phyloP scores from a whole-genome alignment of 345 rosid species.

The Populus nigra region DNA sequence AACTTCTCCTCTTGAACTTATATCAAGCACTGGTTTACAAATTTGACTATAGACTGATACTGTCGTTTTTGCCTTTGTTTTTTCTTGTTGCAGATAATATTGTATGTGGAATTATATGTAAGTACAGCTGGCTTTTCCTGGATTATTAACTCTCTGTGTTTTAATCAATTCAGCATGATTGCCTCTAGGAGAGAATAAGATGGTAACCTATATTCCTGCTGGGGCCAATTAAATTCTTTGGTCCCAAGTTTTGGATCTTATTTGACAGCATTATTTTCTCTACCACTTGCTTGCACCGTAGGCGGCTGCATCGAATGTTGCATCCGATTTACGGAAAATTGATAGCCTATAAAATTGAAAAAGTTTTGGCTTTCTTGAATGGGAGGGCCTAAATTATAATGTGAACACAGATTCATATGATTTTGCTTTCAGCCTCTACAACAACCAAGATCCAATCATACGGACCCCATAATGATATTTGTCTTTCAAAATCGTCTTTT shows the following conservation, averaged over 20 bases:
- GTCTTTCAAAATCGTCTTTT: background rate
- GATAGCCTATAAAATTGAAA: background rate
- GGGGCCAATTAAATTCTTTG: background rate
- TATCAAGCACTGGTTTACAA: background rate
- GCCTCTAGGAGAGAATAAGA: background rate
- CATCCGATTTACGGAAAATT: background rate
- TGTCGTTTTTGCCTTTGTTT: background rate
- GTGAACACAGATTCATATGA: background rate
- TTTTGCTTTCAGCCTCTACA: background rate
- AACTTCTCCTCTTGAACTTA: background rate
- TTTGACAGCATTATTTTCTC: background rate
- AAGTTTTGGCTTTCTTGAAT: background rate
- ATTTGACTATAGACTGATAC: slow-evolving; percentile 3
- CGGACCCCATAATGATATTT: background rate
- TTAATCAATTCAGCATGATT: background rate
- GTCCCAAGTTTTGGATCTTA: background rate
- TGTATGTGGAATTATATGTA: slow-evolving; percentile 85
- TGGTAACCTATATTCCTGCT: background rate
- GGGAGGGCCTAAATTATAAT: background rate
- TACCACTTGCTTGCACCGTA: background rate
- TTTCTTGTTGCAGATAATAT: slow-evolving; percentile 56
- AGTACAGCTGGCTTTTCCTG: slow-evolving; percentile 44
- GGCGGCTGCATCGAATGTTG: background rate
- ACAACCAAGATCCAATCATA: background rate
- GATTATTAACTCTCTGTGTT: slow-evolving; percentile 8